Evolutionary conservation across 257 asterid genomes (phyloP), one percentile per base, ranked within the genome.

Genomic region (Lavandula angustifolia): DNA sequence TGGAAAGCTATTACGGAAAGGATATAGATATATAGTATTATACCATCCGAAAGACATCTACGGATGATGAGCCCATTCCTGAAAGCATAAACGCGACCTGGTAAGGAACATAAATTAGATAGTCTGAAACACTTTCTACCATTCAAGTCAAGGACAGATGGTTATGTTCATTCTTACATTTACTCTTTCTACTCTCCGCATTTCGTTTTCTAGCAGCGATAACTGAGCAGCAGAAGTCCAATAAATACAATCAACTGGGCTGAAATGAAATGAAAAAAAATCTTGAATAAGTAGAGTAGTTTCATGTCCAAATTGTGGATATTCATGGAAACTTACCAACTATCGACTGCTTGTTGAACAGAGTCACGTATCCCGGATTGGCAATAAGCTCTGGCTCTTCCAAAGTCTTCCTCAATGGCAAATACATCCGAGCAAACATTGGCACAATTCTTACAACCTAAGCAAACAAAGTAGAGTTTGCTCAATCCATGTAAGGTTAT

Each of bases 101-200:
- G 62, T 62, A 96, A 68, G 95, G 91, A 75, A 95, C 97, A 35
- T 97, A 90, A 58, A 92, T 94, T 94, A 88, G 38, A 94, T 94
- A n/a, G n/a, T n/a, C n/a, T n/a, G n/a, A n/a, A n/a, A n/a, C n/a
- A n/a, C n/a, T n/a, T n/a, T n/a, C n/a, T n/a, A n/a, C n/a, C n/a
- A n/a, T n/a, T n/a, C n/a, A n/a, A n/a, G n/a, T n/a, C n/a, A n/a
- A n/a, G n/a, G n/a, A n/a, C n/a, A n/a, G n/a, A n/a, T n/a, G n/a
- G n/a, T n/a, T n/a, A n/a, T n/a, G n/a, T n/a, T n/a, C n/a, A n/a
- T n/a, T 55, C 96, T 77, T 84, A 94, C 99, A 62, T 94, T 94
- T 49, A 94, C 96, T 87, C 99, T 75, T 84, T 94, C 99, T 10
- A 94, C 83, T 84, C 99, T 90, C 62, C 96, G 81, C 99, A 94